phyloP scores from a whole-genome alignment of 805 yeast species.

The Blastobotrys americana region DNA sequence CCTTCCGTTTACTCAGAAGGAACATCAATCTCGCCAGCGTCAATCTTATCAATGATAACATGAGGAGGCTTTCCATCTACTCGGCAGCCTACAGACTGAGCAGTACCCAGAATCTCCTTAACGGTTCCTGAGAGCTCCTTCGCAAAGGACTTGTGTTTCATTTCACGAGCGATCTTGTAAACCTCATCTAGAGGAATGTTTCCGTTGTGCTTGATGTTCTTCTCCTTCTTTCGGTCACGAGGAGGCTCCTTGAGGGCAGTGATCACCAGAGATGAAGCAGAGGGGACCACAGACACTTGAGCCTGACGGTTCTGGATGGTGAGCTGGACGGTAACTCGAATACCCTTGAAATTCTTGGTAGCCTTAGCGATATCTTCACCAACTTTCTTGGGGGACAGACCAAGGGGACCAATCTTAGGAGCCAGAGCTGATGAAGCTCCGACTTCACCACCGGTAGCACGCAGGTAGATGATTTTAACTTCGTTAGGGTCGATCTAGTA shows the following conservation, averaged over 20 bases:
- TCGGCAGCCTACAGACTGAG: conserved; percentile 99
- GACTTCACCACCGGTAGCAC: conserved; percentile 99
- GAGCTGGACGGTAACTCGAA: conserved; percentile 96
- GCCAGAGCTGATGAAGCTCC: conserved; percentile 99
- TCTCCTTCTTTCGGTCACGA: conserved; percentile 99
- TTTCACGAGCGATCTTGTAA: conserved; percentile 93
- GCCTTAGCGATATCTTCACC: conserved; percentile 99
- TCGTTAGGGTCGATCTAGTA: conserved; percentile 95
- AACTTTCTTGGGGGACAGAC: conserved; percentile 99
- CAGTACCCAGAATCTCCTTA: conserved; percentile 99
- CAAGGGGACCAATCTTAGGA: conserved; percentile 99
- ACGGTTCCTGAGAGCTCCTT: conserved; percentile 93
- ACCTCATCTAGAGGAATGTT: conserved; percentile 96
- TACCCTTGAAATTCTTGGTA: conserved; percentile 98
- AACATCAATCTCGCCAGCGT: conserved; percentile 92
- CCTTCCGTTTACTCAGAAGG: conserved; percentile 19
- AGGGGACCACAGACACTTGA: conserved; percentile 95
- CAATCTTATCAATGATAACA: conserved; percentile 95
- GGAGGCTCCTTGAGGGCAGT: conserved; percentile 99
- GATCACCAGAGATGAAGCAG: conserved; percentile 98
- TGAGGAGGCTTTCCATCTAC: conserved; percentile 99
- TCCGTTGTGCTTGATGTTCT: conserved; percentile 99
- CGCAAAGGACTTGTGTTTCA: conserved; percentile 97
- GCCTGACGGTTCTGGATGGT: conserved; percentile 99
- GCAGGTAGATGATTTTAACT: conserved; percentile 96